Percentiles rank a stretch among this genome's conserved stretches.
Evolutionary conservation across 2,329 filamentous ascomycete genomes (phyloP).

Genomic region (Moelleriella libera): DNA sequence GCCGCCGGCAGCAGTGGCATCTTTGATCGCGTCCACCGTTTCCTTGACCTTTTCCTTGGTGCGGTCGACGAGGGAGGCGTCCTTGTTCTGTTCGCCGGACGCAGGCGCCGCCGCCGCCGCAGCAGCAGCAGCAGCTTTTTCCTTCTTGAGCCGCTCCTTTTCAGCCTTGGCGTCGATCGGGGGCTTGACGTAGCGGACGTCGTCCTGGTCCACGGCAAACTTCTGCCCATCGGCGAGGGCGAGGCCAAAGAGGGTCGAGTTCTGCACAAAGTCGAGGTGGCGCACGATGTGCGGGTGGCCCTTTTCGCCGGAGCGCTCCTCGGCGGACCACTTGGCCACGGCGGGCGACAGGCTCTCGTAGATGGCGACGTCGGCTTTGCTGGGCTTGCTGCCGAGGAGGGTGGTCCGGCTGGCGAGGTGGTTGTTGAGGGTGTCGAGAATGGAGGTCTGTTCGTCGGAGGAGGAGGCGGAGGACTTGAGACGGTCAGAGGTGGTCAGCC

Average conservation of each 20-base stretch:
- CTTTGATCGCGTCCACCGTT: conserved; percentile 35
- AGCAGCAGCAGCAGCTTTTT: conserved; percentile 63
- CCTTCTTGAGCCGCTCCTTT: conserved; percentile 94
- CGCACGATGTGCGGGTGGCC: conserved; percentile 86
- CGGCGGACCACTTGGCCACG: conserved; percentile 65
- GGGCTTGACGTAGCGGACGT: conserved; percentile 77
- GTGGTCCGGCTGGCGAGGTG: conserved; percentile 84
- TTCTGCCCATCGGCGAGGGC: conserved; percentile 59
- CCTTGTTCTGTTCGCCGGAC: conserved; percentile 17
- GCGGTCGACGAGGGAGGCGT: conserved; percentile 39
- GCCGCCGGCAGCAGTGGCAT: conserved; percentile 18
- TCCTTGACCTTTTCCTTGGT: conserved; percentile 46
- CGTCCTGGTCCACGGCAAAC: conserved; percentile 62
- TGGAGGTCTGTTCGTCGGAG: conserved; percentile 45
- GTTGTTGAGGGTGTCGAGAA: conserved; percentile 68
- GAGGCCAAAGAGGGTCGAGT: conserved; percentile 61
- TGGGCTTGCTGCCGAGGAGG: conserved; percentile 78
- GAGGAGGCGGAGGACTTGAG: conserved; percentile 25
- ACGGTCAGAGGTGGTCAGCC: conserved; percentile 65
- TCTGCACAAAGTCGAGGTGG: conserved; percentile 89
- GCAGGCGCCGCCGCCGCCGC: conserved; percentile 48
- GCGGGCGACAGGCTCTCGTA: conserved; percentile 66
- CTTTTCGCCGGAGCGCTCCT: conserved; percentile 79
- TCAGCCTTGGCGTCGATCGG: conserved; percentile 84
- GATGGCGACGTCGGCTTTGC: conserved; percentile 70